These are phyloP conservation scores for Neurospora sp. DNA, from an alignment of 495 filamentous ascomycete species.

Conservation along the genomic window DNA sequence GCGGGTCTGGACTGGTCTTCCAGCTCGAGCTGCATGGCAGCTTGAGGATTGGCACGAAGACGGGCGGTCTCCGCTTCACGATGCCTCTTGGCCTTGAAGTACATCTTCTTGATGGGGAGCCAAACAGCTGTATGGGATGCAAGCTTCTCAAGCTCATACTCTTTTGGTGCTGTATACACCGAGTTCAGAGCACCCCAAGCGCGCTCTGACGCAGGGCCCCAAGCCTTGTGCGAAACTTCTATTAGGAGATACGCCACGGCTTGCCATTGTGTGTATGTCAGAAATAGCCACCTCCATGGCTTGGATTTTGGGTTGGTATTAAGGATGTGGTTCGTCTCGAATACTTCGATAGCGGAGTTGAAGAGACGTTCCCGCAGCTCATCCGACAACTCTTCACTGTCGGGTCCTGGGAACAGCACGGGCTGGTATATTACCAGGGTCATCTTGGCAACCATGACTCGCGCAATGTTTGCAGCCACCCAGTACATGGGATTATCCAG, in stretches of 20 bases:
- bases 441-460: constrained; percentile 57
- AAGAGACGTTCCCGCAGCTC: constrained; percentile 66
- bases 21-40: constrained; percentile 29
- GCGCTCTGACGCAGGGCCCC: constrained; percentile 57
- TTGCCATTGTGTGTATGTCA: constrained; percentile 74
- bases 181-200: constrained; percentile 68
- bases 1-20: constrained; percentile 24
- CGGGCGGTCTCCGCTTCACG: constrained; percentile 39
- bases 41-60: constrained; percentile 30
- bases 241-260: constrained; percentile 66
- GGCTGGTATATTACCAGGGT: constrained; percentile 40
- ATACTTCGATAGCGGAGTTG: constrained; percentile 60
- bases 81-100: constrained; percentile 52
- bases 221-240: constrained; percentile 65
- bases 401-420: constrained; percentile 36
- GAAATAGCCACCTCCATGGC: constrained; percentile 74
- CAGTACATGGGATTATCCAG: constrained; percentile 54
- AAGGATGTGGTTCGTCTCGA: constrained; percentile 60
- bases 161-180: constrained; percentile 45
- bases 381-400: constrained; percentile 34
- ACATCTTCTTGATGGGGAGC: constrained; percentile 61
- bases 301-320: constrained; percentile 49
- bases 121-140: constrained; percentile 52
- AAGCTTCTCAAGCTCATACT: constrained; percentile 40
- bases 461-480: constrained; percentile 59